phyloP scores from a whole-genome alignment of 345 rosid species.

The Dovyalis caffra region DNA sequence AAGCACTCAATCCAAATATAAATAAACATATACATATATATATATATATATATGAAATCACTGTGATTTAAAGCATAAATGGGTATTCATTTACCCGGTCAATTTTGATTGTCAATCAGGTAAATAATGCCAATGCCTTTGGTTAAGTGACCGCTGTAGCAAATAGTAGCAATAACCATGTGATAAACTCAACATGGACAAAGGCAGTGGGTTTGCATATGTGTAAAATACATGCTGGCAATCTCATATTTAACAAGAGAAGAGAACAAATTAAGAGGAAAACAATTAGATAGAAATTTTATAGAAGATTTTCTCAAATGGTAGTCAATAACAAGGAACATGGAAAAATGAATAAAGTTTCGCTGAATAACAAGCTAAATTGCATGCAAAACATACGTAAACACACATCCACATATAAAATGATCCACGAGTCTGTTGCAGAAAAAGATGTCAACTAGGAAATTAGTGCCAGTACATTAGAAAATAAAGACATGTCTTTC shows the following conservation, averaged over 20 bases:
- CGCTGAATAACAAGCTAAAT: neutral
- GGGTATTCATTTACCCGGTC: neutral
- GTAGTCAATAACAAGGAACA: neutral
- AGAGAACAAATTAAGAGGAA: neutral
- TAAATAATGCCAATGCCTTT: neutral
- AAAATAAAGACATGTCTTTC: neutral
- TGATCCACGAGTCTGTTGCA: neutral
- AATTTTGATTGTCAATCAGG: neutral
- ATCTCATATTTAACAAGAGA: neutral
- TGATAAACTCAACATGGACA: neutral
- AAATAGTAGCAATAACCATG: neutral
- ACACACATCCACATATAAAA: neutral
- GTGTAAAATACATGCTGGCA: neutral
- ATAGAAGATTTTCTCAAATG: neutral
- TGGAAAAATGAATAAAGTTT: neutral
- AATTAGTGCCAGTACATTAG: neutral
- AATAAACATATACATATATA: no score
- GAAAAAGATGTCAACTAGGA: neutral
- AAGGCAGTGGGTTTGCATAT: neutral
- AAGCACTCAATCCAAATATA: neutral
- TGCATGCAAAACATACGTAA: neutral
- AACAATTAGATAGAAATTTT: neutral
- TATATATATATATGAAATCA: neutral
- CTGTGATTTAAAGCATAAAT: neutral
- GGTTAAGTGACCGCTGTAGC: neutral